Base-by-base conservation (phyloP, 2,329 filamentous ascomycete species). In the Neoascochyta sp. region DNA sequence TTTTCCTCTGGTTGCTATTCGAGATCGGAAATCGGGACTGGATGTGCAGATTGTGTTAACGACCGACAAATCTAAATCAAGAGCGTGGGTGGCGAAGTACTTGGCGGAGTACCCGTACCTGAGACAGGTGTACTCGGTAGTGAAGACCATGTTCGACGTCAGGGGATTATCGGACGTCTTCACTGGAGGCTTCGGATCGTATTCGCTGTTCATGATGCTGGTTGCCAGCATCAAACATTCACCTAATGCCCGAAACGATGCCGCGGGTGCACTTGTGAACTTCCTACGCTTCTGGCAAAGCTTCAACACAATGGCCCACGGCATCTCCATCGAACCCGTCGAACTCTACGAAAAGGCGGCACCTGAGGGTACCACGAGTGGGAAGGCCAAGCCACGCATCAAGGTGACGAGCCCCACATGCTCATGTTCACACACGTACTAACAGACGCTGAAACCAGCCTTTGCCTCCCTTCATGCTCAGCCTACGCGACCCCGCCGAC, bases 401-500 rank as follows among this genome's bases (percentile, higher is more conserved):
- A 12, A 39, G 32, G 57, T 54, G 40, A 27, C n/a, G 19, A 7
- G 1, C 5, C 3, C 9, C 8, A 13, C 20, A 12, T 8, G 12
- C 5, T 16, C 5, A 14, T 2, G 3, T 3, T 10, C 13, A 7
- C 6, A 22, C 20, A 15, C 13, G 19, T 24, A 32, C 34, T 53
- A 27, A 50, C 24, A n/a, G 36, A 12, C 41, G 41, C 7, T 29
- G 24, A 22, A 11, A 5, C 4, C 25, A 42, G 7, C 43, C 41
- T 4, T 42, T 52, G 3, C 55, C 57, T 2, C 5, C 24, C 1
- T 60, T 47, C 36, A 50, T 74, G 27, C 62, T 80, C 27, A 73
- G 64, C 36, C 60, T 81, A 9, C 75, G 78, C 53, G 76, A 81
- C 44, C 78, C 78, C 1, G 72, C 74, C 6, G 68, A 79, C 46